Evolutionary conservation across 768 basidiomycete genomes (phyloP), one percentile per base, ranked within the genome.

Genomic region (Termitomyces titanicus): DNA sequence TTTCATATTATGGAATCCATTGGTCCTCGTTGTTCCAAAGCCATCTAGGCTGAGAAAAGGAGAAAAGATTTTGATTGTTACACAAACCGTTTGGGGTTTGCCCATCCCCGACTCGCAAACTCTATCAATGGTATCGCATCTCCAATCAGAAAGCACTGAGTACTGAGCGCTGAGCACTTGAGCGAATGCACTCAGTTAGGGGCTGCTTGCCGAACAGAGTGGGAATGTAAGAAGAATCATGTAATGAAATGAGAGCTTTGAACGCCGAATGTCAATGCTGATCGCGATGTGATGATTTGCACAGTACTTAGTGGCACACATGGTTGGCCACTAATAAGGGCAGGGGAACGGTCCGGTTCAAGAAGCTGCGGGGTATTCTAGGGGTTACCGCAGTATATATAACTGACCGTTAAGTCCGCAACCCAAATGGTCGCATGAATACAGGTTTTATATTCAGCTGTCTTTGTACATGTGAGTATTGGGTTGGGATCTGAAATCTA

Each of bases 391-490:
- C 40, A 42, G 39, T 29, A n/a, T n/a, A n/a, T n/a, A 45, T 47
- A 51, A 24, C 50, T 44, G 27, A 40, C 34, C 50, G 58, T 43
- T 53, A 59, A 55, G 44, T 51, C 54, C 58, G 54, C 53, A 42
- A 53, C 33, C 24, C 22, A 35, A 47, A 33, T 10, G 24, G 27
- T 22, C 27, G 17, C n/a, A 18, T 29, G 27, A 29, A 29, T 29
- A 27, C 25, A 15, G 27, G 17, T 29, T 44, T 44, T n/a, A 27
- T 25, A 24, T 25, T 44, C 24, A 3, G 20, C 7, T 5, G n/a
- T 27, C 44, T 45, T 29, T 9, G n/a, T n/a, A n/a, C 50, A 51
- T 51, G 27, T 29, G 38, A 49, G 35, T 9, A 15, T 5, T 39
- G 12, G 12, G 3, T 39, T 4, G 8, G 15, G 13, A 6, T 22